Conservation (phyloP, 1,284 basidiomycete genomes). For the Flammula alnicola region DNA sequence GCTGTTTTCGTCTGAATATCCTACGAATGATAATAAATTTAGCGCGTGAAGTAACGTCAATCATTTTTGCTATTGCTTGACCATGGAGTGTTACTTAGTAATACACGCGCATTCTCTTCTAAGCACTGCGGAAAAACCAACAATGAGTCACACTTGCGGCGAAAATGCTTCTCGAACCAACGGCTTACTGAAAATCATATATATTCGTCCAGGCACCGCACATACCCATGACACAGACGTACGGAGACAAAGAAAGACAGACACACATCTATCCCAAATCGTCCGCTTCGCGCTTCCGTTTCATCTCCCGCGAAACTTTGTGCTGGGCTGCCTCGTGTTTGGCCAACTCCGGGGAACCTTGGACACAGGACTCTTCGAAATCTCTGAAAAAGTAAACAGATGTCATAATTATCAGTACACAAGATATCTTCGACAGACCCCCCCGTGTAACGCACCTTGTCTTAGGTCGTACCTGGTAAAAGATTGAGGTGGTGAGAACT, state of each 20-base stretch:
- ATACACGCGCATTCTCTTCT: not conserved
- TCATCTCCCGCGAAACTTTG: conserved; percentile 89
- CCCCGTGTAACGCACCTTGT: conserved; percentile 60
- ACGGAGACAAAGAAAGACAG: not conserved
- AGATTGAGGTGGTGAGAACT: conserved; percentile 15
- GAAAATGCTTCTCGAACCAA: conserved; percentile 1
- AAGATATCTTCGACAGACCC: not conserved
- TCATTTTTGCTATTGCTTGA: conserved; percentile 3
- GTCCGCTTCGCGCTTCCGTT: conserved; percentile 82
- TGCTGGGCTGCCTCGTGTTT: conserved; percentile 91
- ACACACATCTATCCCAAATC: conserved; percentile 54
- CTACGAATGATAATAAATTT: conserved; percentile 4
- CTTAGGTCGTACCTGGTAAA: conserved; percentile 82
- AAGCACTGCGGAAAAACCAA: conserved; percentile 3
- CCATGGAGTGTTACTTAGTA: conserved; percentile 5
- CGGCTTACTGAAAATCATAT: not conserved
- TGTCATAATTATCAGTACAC: conserved; percentile 9
- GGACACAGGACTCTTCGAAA: conserved; percentile 91
- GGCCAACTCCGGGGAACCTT: conserved; percentile 87
- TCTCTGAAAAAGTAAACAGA: conserved; percentile 56
- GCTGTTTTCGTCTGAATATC: not conserved
- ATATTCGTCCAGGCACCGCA: conserved; percentile 7
- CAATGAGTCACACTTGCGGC: conserved; percentile 4
- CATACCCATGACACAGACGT: not conserved
- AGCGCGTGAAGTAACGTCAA: conserved; percentile 1